Conservation (phyloP, 23 red algal species). For the Gracilaria vermiculophylla region DNA sequence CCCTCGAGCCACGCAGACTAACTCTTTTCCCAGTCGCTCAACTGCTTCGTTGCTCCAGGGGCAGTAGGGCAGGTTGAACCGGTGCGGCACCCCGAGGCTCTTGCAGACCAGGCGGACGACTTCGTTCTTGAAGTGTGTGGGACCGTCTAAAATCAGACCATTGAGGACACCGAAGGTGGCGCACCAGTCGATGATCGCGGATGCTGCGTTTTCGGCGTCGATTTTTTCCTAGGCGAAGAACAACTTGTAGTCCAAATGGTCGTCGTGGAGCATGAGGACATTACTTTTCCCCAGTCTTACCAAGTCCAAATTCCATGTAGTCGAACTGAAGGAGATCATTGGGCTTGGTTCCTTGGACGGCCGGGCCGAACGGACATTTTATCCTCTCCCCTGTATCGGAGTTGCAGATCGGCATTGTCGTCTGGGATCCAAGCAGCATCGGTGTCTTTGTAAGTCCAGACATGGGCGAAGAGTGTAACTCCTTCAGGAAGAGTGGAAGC, state of each 20-base stretch:
- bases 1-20: background rate
- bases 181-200: conserved; percentile 16
- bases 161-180: conserved; percentile 20
- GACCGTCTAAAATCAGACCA: conserved; percentile 6
- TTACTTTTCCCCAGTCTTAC: conserved; percentile 1
- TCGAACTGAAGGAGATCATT: conserved; percentile 54
- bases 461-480: background rate
- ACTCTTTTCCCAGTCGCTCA: background rate
- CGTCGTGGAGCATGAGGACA: background rate
- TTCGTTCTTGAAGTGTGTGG: conserved; percentile 53
- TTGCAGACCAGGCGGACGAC: conserved; percentile 2
- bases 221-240: background rate
- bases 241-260: conserved; percentile 45
- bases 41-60: background rate
- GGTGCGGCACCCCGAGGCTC: conserved; percentile 9
- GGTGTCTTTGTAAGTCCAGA: background rate
- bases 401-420: conserved; percentile 4
- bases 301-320: background rate
- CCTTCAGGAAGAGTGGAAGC: background rate
- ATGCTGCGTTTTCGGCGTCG: conserved; percentile 25
- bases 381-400: conserved; percentile 44
- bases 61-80: conserved; percentile 39
- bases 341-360: conserved; percentile 2
- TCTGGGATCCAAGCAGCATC: conserved; percentile 36
- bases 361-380: conserved; percentile 10